Evolutionary conservation across 2,329 filamentous ascomycete genomes (phyloP).

Genomic region (Xylariales sp.): DNA sequence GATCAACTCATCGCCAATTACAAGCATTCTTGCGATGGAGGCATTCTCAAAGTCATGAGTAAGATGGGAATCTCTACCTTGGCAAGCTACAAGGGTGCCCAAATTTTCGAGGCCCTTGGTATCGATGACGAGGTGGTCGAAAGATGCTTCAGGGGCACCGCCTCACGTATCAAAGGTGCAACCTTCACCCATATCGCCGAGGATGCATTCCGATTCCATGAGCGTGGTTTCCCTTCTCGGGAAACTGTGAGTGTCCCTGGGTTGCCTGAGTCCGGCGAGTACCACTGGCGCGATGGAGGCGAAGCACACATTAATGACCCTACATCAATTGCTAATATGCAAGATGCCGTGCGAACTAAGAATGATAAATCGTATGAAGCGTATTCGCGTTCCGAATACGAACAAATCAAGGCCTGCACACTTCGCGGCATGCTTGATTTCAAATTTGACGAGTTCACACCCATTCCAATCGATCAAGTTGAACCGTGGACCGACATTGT

Average conservation of each 20-base stretch:
- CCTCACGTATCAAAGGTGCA: conserved; percentile 92
- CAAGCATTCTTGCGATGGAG: conserved; percentile 95
- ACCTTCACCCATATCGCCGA: conserved; percentile 94
- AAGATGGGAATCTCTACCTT: conserved; percentile 99
- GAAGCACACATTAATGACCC: conserved; percentile 97
- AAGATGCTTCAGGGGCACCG: conserved; percentile 93
- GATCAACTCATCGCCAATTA: conserved; percentile 93
- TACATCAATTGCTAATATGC: conserved; percentile 93
- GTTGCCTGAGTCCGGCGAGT: conserved; percentile 92
- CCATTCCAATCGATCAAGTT: conserved; percentile 94
- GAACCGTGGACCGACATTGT: conserved; percentile 99
- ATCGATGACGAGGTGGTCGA: conserved; percentile 93
- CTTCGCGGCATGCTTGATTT: conserved; percentile 95
- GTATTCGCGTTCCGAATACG: conserved; percentile 91
- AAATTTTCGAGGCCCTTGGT: conserved; percentile 96
- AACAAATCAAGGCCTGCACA: conserved; percentile 96
- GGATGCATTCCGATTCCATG: conserved; percentile 94
- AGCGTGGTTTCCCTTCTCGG: conserved; percentile 88
- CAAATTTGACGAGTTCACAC: conserved; percentile 86
- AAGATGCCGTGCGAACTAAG: conserved; percentile 95
- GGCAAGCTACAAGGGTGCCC: conserved; percentile 95
- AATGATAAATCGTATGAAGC: conserved; percentile 99
- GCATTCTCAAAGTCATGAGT: conserved; percentile 98
- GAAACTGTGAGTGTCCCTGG: conserved; percentile 81
- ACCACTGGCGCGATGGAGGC: conserved; percentile 97